phyloP scores from a whole-genome alignment of 2,329 filamentous ascomycete genomes.

The Nigrospora sphaerica region DNA sequence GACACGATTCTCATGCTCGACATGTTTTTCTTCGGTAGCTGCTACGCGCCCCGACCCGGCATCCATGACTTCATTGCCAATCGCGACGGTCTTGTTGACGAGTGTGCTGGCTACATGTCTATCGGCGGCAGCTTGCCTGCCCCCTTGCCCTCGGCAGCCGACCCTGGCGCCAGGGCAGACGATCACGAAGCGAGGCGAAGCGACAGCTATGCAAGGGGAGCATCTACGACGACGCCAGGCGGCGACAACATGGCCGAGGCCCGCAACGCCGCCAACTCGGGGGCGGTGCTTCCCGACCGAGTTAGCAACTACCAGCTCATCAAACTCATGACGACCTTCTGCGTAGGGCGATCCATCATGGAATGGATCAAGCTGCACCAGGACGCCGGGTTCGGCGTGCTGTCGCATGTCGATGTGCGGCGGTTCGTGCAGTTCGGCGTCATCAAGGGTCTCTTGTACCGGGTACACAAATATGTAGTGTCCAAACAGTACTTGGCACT shows the following conservation, averaged over 20 bases:
- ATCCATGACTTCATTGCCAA: conserved; percentile 77
- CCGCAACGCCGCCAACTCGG: conserved; percentile 3
- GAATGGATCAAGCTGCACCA: conserved; percentile 79
- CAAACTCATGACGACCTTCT: conserved; percentile 78
- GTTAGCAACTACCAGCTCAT: conserved; percentile 61
- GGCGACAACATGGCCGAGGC: neutral
- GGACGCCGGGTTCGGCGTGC: conserved; percentile 54
- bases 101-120: conserved; percentile 81
- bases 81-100: conserved; percentile 66
- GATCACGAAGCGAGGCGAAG: too few species aligned
- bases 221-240: neutral
- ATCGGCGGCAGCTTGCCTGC: conserved; percentile 20
- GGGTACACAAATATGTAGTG: conserved; percentile 86
- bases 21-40: conserved; percentile 88
- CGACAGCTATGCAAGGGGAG: too few species aligned
- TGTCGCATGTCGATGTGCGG: conserved; percentile 77
- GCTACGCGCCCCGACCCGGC: conserved; percentile 76
- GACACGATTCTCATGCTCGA: conserved; percentile 85
- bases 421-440: conserved; percentile 92
- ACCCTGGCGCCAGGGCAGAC: neutral
- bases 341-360: conserved; percentile 74
- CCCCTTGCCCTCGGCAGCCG: neutral
- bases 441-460: conserved; percentile 90
- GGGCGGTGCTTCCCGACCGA: conserved; percentile 9
- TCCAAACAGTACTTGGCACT: conserved; percentile 54